Evolutionary conservation across 148 eudicot genomes (phyloP).

Genomic region (Salicornia ramosissima): DNA sequence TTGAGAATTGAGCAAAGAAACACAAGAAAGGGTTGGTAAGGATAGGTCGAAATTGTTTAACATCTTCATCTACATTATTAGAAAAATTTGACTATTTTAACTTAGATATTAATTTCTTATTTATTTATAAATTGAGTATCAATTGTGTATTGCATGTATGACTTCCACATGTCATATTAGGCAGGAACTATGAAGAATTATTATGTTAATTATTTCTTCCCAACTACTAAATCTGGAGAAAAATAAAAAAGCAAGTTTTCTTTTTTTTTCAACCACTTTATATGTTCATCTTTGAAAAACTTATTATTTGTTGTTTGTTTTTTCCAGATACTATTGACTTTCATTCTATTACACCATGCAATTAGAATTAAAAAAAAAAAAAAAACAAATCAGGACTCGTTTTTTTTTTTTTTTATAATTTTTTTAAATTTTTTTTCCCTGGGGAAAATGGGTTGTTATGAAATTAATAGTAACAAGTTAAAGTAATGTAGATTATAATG

Average conservation of each 20-base stretch:
- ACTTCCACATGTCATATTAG: slow-evolving; percentile 5
- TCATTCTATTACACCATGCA: not conserved
- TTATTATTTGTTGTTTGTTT: too few species aligned
- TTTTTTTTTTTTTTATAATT: too few species aligned
- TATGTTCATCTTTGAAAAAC: not conserved
- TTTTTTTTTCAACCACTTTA: too few species aligned
- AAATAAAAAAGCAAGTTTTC: too few species aligned
- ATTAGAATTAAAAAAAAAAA: too few species aligned
- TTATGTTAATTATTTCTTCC: not conserved
- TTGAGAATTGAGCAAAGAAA: not conserved
- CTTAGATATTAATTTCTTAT: too few species aligned
- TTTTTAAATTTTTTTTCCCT: too few species aligned
- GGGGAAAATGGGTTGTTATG: too few species aligned
- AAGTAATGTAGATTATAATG: too few species aligned
- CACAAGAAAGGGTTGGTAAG: not conserved
- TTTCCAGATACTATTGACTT: not conserved
- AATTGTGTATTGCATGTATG: not conserved
- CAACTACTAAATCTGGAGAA: not conserved
- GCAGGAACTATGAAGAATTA: not conserved
- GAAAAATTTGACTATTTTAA: not conserved
- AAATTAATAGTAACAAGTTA: too few species aligned
- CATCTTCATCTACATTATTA: slow-evolving; percentile 11
- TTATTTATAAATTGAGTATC: not conserved
- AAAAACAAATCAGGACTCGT: too few species aligned
- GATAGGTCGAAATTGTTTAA: slow-evolving; percentile 2